Conservation (phyloP, 2,329 filamentous ascomycete genomes). For the Exophiala sp. region DNA sequence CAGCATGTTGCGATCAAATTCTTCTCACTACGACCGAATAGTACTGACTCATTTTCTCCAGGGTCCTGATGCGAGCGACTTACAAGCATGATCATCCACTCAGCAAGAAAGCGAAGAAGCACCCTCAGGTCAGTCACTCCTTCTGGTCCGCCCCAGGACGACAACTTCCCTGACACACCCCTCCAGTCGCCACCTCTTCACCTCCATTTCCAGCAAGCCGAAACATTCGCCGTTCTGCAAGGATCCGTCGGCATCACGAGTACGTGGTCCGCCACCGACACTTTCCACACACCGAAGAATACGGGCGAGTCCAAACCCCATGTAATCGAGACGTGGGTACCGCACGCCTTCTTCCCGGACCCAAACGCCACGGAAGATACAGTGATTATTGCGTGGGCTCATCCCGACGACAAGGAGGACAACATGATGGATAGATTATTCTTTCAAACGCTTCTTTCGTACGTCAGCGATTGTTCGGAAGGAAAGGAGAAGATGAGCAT, state of each 20-base stretch:
- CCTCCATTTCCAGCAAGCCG: slow-evolving; percentile 20
- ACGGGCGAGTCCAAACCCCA: not conserved
- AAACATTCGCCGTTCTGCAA: slow-evolving; percentile 14
- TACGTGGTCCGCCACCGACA: slow-evolving; percentile 8
- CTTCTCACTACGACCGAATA: too few species aligned
- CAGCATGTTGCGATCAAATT: too few species aligned
- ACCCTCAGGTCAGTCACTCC: slow-evolving; percentile 8
- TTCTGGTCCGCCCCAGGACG: not conserved
- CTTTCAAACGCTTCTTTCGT: slow-evolving; percentile 17
- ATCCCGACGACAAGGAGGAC: slow-evolving; percentile 14
- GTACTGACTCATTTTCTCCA: not conserved
- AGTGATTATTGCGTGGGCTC: slow-evolving; percentile 17
- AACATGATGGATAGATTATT: slow-evolving; percentile 21
- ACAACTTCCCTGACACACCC: not conserved
- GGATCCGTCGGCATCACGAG: slow-evolving; percentile 17
- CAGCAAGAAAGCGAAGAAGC: slow-evolving; percentile 10
- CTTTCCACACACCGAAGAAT: slow-evolving; percentile 13
- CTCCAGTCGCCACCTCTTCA: slow-evolving; percentile 18
- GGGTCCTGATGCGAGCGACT: slow-evolving; percentile 17
- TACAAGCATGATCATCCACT: slow-evolving; percentile 19
- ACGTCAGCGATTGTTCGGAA: slow-evolving; percentile 17
- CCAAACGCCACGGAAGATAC: slow-evolving; percentile 13
- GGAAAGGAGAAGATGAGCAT: slow-evolving; percentile 13
- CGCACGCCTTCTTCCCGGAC: slow-evolving; percentile 18
- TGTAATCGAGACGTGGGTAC: slow-evolving; percentile 8